Base-by-base conservation (phyloP, 2,329 filamentous ascomycete species). In the Botrytis byssoidea region DNA sequence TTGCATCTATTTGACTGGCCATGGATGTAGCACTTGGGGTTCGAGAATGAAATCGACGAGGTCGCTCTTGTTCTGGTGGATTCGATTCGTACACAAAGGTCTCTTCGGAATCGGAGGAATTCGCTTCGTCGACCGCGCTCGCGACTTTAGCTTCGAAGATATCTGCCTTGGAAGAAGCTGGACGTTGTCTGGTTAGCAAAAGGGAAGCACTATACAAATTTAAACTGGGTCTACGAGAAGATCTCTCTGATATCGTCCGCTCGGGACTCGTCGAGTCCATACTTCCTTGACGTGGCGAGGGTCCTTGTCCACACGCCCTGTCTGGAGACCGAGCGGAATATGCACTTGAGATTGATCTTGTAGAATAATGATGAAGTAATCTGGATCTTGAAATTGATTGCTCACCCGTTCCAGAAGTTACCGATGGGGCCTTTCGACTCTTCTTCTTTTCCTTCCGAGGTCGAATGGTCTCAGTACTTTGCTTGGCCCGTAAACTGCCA, bases 31-130 rank as follows among this genome's bases (percentile, higher is more conserved):
- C 93, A 82, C 95, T 98, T 10, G 96, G 96, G 1, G 96, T 99
- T 76, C 96, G 90, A 32, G 95, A 98, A 83, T 98, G 95, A 75
- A 94, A 89, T 76, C 90, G 88, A n/a, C 88, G 88, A 59, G 89
- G 86, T 71, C 91, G 89, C 67, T 84, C 86, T 68, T 81, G 83
- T 77, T 92, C 90, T 70, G 93, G 93, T 16, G 95, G 96, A 80
- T 99, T 99, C 40, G 96, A 98, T 83, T 99, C 96, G 83, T 99
- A 99, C 25, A 99, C 96, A 82, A 98, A 99, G 0, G 96, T 98
- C 83, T 98, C 96, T 80, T 98, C 96, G 1, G 95, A 98, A 82
- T 99, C 96, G 10, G 95, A 98, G 20, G 95, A 97, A 82, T 98
- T 93, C 63, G 94, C 94, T 82, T 98, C 95, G 81, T 98, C 95